Conservation (phyloP, 2,329 filamentous ascomycete species). For the Catunica adiposa region DNA sequence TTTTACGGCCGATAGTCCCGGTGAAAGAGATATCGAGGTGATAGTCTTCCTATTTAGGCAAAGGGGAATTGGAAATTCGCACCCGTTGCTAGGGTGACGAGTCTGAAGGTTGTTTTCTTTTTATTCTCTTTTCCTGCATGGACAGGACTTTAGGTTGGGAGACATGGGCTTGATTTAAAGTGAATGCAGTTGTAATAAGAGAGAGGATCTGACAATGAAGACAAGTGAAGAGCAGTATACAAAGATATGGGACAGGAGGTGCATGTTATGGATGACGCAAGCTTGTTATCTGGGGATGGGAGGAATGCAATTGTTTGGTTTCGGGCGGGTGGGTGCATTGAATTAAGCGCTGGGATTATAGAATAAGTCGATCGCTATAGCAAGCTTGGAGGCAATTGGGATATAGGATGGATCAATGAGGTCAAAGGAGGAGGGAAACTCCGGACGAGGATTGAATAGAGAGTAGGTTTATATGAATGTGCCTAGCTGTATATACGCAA, state of each 20-base stretch:
- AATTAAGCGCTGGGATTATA: constrained; percentile 4
- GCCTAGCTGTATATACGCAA: too few relatives aligned
- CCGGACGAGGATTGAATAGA: too few relatives aligned
- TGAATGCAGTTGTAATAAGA: not conserved
- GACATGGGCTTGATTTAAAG: not conserved
- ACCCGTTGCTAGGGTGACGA: not conserved
- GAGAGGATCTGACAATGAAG: not conserved
- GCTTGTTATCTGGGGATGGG: too few relatives aligned
- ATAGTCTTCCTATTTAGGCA: not conserved
- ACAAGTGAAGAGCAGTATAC: not conserved
- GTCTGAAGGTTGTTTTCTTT: not conserved
- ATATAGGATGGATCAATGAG: not conserved
- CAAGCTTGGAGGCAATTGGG: not conserved
- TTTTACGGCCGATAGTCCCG: not conserved
- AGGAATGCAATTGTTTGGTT: not conserved
- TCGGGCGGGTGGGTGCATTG: not conserved
- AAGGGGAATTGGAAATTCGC: not conserved
- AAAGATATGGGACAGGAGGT: too few relatives aligned
- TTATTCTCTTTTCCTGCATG: not conserved
- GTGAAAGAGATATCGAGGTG: not conserved
- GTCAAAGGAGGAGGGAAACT: not conserved
- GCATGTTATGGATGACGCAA: too few relatives aligned
- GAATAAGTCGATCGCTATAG: constrained; percentile 5
- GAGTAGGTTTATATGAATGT: too few relatives aligned
- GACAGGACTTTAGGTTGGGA: not conserved